These are phyloP conservation scores for Coemansia sp. DNA, from an alignment of 192 early-diverging fungal species.

Conservation along the genomic window DNA sequence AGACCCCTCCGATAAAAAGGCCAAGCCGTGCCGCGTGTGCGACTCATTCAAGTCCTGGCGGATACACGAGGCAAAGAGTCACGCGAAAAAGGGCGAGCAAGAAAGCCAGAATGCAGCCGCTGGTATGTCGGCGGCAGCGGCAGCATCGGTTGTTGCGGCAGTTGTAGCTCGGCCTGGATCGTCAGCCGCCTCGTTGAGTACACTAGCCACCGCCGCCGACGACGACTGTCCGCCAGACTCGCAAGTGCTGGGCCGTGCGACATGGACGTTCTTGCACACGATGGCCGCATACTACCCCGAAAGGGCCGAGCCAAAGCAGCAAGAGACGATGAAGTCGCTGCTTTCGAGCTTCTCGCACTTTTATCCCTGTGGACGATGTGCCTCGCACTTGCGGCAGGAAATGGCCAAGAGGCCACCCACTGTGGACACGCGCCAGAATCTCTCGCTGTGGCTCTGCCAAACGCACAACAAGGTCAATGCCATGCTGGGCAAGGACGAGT, in stretches of 20 bases:
- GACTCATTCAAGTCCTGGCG: conserved; percentile 76
- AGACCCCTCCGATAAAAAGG: neutral
- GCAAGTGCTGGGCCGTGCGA: conserved; percentile 79
- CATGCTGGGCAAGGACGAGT: conserved; percentile 81
- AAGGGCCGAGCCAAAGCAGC: conserved; percentile 68
- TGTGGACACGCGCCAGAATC: conserved; percentile 66
- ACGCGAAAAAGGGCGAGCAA: conserved; percentile 27
- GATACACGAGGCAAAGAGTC: conserved; percentile 53
- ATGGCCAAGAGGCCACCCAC: conserved; percentile 76
- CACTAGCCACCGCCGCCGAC: conserved; percentile 12
- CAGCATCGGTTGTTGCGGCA: conserved; percentile 16
- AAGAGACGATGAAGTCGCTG: conserved; percentile 74
- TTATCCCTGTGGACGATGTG: conserved; percentile 94
- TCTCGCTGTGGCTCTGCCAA: conserved; percentile 90
- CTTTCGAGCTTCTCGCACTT: conserved; percentile 78
- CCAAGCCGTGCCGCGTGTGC: conserved; percentile 81
- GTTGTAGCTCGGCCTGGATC: neutral
- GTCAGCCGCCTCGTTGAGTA: conserved; percentile 19
- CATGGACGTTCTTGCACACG: conserved; percentile 98
- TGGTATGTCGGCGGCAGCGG: conserved; percentile 11
- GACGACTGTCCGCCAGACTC: conserved; percentile 84
- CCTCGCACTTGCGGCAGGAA: conserved; percentile 80
- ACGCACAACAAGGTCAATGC: conserved; percentile 97
- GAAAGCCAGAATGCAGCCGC: neutral
- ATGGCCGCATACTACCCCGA: conserved; percentile 98